Evolutionary conservation across 768 basidiomycete species (phyloP), one percentile per base, ranked within the genome.

Genomic region (Boletus subcaerulescens): DNA sequence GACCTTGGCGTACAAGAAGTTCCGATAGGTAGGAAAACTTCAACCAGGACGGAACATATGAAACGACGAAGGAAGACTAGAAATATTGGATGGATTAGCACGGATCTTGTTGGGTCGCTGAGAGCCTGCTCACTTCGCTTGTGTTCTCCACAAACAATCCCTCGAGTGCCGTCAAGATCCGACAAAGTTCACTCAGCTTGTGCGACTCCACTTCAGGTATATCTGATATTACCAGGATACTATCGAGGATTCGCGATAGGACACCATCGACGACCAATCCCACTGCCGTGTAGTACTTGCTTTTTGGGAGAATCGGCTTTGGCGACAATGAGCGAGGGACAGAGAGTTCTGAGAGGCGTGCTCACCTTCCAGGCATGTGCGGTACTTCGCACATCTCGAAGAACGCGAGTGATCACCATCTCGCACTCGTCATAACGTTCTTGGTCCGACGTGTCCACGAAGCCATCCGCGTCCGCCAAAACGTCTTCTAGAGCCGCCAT

Each of bases 21-120:
- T 97, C 94, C 2, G 91, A 91, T 5, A 97, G 78, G 70, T 98
- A 98, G 18, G 89, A 93, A 70, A 91, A 96, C 70, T 96, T 96
- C 62, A 97, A 77, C 95, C 95, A 98, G 13, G 84, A 86, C 2
- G 91, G 89, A n/a, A 95, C 91, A 59, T 91, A 92, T 0, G 84
- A 85, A 1, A 87, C 88, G 8, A 92, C 85, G 45, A 89, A 84
- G 0, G 91, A 87, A 18, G 86, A 78, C 82, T 89, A 59, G 29
- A 41, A 42, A 43, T n/a, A 17, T 9, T 17, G 33, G 29, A 45
- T 9, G 22, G 18, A 50, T 59, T 32, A 59, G 45, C 10, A n/a
- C 17, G 20, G 13, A 44, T 43, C 29, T 48, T 18, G 40, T 29
- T 18, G 20, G 15, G 33, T 42, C 46, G 32, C 14, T 31, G 38